phyloP scores from a whole-genome alignment of 192 early-diverging fungal species.

The Entomortierella parvispora region DNA sequence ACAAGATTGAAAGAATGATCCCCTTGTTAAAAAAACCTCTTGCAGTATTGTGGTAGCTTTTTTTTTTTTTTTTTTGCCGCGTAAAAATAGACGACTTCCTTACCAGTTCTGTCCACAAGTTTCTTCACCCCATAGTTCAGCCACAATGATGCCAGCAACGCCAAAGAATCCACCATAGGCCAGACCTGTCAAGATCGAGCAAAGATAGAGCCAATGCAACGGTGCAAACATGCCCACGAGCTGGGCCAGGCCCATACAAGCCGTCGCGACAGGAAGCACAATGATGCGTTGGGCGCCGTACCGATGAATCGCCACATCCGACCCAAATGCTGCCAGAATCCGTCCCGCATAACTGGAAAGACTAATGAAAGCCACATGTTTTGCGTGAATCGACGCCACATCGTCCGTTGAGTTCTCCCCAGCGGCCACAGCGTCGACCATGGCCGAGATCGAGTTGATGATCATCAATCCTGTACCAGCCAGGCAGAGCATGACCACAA shows the following conservation, averaged over 20 bases:
- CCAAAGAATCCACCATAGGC: constrained; percentile 50
- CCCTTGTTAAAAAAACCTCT: no score
- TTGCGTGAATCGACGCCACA: constrained; percentile 23
- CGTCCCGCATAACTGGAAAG: constrained; percentile 34
- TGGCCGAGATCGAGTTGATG: constrained; percentile 46
- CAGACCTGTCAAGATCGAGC: constrained; percentile 30
- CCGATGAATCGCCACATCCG: constrained; percentile 21
- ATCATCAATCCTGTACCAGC: constrained; percentile 47
- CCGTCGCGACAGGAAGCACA: constrained; percentile 18
- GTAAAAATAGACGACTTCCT: no score
- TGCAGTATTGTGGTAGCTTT: no score
- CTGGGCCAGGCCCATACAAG: constrained; percentile 32
- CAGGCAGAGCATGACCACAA: constrained; percentile 31
- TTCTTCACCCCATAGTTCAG: constrained; percentile 42
- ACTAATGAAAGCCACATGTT: constrained; percentile 40
- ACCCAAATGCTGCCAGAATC: constrained; percentile 18
- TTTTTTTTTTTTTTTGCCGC: no score
- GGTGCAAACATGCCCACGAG: constrained; percentile 30
- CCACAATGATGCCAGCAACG: constrained; percentile 44
- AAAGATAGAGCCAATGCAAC: constrained; percentile 23
- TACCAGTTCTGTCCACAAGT: constrained; percentile 52
- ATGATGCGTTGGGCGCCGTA: constrained; percentile 24
- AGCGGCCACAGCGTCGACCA: constrained; percentile 24
- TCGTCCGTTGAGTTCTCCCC: constrained; percentile 1
- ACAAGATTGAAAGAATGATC: not conserved